A percentile compares a stretch with the other conserved stretches of the same genome.
Conservation (phyloP, 805 yeast species). For the Tetrapisispora phaffii region DNA sequence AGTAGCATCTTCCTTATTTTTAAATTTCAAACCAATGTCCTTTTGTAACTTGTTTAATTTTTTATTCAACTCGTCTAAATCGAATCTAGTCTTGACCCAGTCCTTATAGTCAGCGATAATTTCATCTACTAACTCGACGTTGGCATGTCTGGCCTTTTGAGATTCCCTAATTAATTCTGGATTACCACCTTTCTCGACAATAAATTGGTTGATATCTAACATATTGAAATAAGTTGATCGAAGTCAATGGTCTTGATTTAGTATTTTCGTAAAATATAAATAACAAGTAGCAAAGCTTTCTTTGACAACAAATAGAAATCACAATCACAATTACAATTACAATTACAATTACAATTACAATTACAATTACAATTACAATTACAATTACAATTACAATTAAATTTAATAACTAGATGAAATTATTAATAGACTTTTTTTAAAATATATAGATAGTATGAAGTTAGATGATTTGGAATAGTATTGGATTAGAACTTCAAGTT, state of each 20-base stretch:
- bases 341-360: too few species aligned
- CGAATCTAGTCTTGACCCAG: constrained; percentile 87
- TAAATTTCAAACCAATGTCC: constrained; percentile 84
- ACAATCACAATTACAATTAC: too few species aligned
- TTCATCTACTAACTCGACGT: constrained; percentile 93
- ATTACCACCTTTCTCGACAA: constrained; percentile 94
- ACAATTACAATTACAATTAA: too few species aligned
- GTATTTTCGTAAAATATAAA: too few species aligned
- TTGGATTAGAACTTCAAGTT: not conserved
- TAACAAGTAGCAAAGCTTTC: too few species aligned
- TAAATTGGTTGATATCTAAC: constrained; percentile 88
- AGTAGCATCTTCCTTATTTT: constrained; percentile 88
- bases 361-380: too few species aligned
- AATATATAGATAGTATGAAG: not conserved
- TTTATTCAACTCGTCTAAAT: constrained; percentile 84
- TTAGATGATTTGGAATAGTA: not conserved
- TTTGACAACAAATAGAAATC: too few species aligned
- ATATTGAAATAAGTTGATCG: constrained; percentile 29
- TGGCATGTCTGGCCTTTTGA: constrained; percentile 87
- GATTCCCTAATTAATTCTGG: constrained; percentile 82
- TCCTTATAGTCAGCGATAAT: constrained; percentile 82
- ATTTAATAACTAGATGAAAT: too few species aligned
- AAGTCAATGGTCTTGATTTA: not conserved
- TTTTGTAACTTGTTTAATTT: constrained; percentile 81
- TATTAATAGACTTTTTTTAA: too few species aligned